Percentiles rank a stretch among this genome's conserved stretches.
Evolutionary conservation across 1,284 basidiomycete genomes (phyloP).

Genomic region (Ceratobasidium papillatum): DNA sequence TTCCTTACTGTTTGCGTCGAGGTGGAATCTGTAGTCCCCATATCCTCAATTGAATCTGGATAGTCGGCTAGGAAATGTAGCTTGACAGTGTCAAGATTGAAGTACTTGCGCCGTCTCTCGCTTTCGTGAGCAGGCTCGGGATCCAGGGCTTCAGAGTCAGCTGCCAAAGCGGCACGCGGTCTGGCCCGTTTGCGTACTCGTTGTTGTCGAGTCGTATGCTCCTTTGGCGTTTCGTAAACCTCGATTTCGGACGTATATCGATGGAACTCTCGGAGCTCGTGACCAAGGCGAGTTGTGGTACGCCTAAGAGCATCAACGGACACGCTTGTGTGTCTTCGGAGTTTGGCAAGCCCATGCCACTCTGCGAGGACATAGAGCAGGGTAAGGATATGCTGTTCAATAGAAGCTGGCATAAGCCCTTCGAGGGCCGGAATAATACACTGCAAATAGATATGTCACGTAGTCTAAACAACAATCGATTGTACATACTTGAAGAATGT

Average conservation of each 20-base stretch:
- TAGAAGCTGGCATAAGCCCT: constrained; percentile 48
- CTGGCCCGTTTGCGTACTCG: neutral
- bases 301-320: constrained; percentile 48
- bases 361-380: constrained; percentile 49
- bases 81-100: constrained; percentile 53
- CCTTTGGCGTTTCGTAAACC: constrained; percentile 49
- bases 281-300: constrained; percentile 47
- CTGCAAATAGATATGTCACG: constrained; percentile 41
- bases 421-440: constrained; percentile 54
- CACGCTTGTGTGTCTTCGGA: constrained; percentile 50
- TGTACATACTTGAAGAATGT: constrained; percentile 8
- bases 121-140: neutral
- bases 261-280: constrained; percentile 45
- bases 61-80: constrained; percentile 53
- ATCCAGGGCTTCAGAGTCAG: neutral
- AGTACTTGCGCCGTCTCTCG: neutral
- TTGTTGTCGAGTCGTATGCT: constrained; percentile 45
- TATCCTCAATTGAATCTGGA: constrained; percentile 47
- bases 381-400: constrained; percentile 48
- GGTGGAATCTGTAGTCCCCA: constrained; percentile 54
- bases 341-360: constrained; percentile 54
- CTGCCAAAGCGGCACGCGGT: neutral
- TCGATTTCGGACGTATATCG: constrained; percentile 44
- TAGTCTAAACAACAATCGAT: neutral
- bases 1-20: constrained; percentile 51